Evolutionary conservation across 208 protist genomes (phyloP), one percentile per base, ranked within the genome.

Genomic region (Trypanosoma conorhini): DNA sequence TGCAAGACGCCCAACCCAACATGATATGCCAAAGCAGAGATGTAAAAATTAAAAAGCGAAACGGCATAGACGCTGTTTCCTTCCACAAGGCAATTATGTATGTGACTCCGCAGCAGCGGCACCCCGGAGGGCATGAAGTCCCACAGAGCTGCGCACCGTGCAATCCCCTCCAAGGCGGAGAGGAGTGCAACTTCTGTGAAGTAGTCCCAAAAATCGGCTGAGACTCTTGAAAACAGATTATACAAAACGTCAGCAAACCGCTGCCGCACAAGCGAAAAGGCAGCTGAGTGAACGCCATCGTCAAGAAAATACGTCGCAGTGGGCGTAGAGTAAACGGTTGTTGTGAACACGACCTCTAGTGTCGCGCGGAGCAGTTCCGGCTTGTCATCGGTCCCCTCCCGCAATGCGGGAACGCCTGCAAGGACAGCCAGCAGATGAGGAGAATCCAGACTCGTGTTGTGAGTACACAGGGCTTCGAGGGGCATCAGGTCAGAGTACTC

Each of bases 101-200:
- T 72, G 51, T 57, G 35, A 1, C 40, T 46, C 28, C 24, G 38
- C 46, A 72, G 38, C 30, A 33, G 17, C 10, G 33, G 50, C 19
- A 67, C 40, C 50, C 65, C 65, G 30, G 59, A 24, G 3, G 76
- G 68, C 64, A 72, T 60, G 30, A 46, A 62, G 33, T 51, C 56
- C 77, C 76, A 86, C 50, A 71, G 38, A 44, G 2, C 72, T 24
- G 72, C 30, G 54, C 82, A 82, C 7, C 64, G 64, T n/a, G 67
- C 71, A 59, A 76, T 56, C 30, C 51, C 65, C 52, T 82, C 74
- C 44, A 66, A n/a, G 13, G 59, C 66, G 24, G 77, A 80, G 50
- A 74, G 33, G 31, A 86, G 66, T 17, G 81, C 68, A 7, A 56
- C 54, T 31, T 40, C 42, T 17, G 68, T 72, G 40, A 86, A 86